Evolutionary conservation across 306 rosid species (phyloP), one percentile per base, ranked within the genome.

Genomic region (Trifolium dubium): DNA sequence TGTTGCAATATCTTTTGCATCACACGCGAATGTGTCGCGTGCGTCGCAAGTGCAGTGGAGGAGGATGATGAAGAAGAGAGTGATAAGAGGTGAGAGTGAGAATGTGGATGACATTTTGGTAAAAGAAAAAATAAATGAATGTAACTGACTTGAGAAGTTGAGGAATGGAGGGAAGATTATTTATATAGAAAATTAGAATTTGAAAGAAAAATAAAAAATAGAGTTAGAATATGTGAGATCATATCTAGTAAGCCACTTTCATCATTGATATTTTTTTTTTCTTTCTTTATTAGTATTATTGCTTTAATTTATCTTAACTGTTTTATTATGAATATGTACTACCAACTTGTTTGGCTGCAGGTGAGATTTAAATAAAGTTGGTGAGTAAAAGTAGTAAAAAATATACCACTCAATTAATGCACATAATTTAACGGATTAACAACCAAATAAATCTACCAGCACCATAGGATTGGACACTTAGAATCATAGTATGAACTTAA

Each of bases 1-100:
- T 3, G 91, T 83, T 64, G 66, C 31, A 5, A 3, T 74, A 11
- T 86, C 86, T 18, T 71, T 83, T 0, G 91, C 85, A 80, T 88
- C 88, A 50, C 98, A 93, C 12, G 98, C 98, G 54, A 93, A 88
- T 1, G 92, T 60, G 64, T 84, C 89, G 0, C 83, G 81, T 32
- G 88, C 83, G 39, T 72, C 77, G n/a, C 79, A 37, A 8, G 49
- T 59, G 69, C 19, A 73, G 11, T 30, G 62, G 47, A 76, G 30
- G 34, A 83, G 39, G 34, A 81, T 29, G 47, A 73, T 10, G 77
- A 73, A 32, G 5, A 65, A 5, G 32, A 65, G 4, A 0, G 23
- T 23, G 2, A 35, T 18, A 54, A 64, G 11, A 9, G 17, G 56
- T 10, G 83, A 67, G 49, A 59, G 51, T 41, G 73, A n/a, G 2